phyloP scores from a whole-genome alignment of 306 rosid genomes.

The Betula pendula region DNA sequence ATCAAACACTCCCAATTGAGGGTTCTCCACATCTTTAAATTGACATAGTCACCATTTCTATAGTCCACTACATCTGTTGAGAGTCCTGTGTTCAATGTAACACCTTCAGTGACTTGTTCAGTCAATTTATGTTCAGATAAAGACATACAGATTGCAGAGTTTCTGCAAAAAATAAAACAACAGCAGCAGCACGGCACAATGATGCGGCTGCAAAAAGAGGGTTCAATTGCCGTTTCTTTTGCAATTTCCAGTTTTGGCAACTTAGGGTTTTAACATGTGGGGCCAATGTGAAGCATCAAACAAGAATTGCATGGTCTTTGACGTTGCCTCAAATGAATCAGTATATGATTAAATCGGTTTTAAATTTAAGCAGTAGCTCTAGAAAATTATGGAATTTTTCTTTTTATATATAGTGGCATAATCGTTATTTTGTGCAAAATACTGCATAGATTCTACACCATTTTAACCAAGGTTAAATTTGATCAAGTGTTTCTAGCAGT shows the following conservation, averaged over 20 bases:
- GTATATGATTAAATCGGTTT: not conserved
- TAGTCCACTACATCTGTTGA: constrained; percentile 40
- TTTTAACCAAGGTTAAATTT: not conserved
- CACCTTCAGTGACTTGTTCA: constrained; percentile 30
- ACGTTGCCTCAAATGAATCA: not conserved
- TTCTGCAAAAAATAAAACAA: not conserved
- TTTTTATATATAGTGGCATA: no score
- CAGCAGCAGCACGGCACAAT: not conserved
- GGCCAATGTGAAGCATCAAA: no score
- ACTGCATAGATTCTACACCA: not conserved
- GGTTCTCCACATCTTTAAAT: constrained; percentile 33
- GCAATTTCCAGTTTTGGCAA: not conserved
- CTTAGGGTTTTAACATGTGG: not conserved
- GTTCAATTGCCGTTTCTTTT: no score
- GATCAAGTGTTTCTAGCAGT: not conserved
- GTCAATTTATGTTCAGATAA: not conserved
- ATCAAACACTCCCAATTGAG: constrained; percentile 52
- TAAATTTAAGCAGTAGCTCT: not conserved
- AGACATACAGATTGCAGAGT: not conserved
- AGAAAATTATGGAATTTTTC: not conserved
- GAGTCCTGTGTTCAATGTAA: constrained; percentile 33
- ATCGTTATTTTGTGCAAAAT: not conserved
- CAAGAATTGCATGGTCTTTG: no score
- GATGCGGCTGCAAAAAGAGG: not conserved
- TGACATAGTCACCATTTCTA: constrained; percentile 34